Percentiles rank a stretch among this genome's conserved stretches.
These are phyloP conservation scores for Leucocoprinus birnbaumii DNA, from an alignment of 768 basidiomycete genomes.

Conservation along the genomic window DNA sequence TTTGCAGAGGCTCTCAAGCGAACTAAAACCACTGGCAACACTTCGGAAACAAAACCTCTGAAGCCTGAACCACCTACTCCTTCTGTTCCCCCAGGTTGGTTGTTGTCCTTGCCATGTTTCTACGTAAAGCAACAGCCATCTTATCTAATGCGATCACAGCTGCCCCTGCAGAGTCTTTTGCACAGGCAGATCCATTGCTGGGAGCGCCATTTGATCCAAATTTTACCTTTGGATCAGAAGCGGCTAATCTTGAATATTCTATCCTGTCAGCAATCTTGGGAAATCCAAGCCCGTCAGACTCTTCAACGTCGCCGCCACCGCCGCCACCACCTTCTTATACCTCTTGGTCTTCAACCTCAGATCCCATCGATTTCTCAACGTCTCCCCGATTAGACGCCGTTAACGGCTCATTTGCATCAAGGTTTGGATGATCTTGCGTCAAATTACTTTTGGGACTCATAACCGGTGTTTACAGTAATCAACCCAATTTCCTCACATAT, in stretches of 20 bases:
- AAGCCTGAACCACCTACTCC: conserved; percentile 24
- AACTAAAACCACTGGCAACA: conserved; percentile 28
- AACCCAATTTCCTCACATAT: conserved; percentile 44
- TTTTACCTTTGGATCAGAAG: conserved; percentile 80
- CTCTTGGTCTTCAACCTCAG: conserved; percentile 38
- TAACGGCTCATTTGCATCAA: conserved; percentile 23
- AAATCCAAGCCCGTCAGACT: conserved; percentile 59
- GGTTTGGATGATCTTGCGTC: conserved; percentile 34
- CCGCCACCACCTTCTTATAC: conserved; percentile 31
- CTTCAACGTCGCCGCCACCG: conserved; percentile 40
- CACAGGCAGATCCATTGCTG: conserved; percentile 59
- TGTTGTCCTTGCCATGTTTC: conserved; percentile 13
- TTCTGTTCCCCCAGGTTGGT: conserved; percentile 20
- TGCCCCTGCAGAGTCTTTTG: conserved; percentile 47
- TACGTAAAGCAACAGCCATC: conserved; percentile 14
- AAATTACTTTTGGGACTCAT: conserved; percentile 29
- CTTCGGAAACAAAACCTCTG: conserved; percentile 31
- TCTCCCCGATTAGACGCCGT: conserved; percentile 29
- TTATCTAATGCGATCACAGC: conserved; percentile 14
- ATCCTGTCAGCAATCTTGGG: conserved; percentile 91
- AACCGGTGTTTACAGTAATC: conserved; percentile 29
- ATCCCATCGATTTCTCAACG: conserved; percentile 34
- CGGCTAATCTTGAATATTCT: conserved; percentile 92
- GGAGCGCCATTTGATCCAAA: conserved; percentile 58
- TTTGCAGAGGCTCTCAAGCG: conserved; percentile 47